These are phyloP conservation scores for Beta lomatogona DNA, from an alignment of 179 eudicot species.

Conservation along the genomic window DNA sequence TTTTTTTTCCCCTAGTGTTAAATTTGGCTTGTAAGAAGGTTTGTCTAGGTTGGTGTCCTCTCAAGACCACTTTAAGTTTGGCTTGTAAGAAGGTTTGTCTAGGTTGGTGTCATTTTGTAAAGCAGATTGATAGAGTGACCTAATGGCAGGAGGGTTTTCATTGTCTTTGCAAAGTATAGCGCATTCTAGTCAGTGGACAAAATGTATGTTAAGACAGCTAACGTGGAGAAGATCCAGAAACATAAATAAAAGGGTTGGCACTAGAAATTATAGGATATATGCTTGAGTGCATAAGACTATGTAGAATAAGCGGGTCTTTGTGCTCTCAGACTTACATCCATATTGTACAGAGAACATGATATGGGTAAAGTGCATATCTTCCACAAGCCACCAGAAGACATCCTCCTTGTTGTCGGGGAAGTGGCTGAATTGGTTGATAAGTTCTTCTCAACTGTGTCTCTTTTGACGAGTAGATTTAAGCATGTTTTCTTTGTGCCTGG, in stretches of 20 bases:
- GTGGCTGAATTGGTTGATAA: slow-evolving; percentile 59
- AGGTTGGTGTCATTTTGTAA: too few species aligned
- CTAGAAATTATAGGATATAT: too few species aligned
- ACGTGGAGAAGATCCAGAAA: slow-evolving; percentile 16
- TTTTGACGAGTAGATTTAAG: slow-evolving; percentile 53
- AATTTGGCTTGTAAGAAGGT: too few species aligned
- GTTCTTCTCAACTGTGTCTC: slow-evolving; percentile 58
- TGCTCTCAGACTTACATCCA: slow-evolving; percentile 68
- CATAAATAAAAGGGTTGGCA: too few species aligned
- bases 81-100: too few species aligned
- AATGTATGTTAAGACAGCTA: slow-evolving; percentile 9
- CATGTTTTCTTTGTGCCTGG: slow-evolving; percentile 70
- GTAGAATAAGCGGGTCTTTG: too few species aligned
- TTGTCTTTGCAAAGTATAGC: slow-evolving; percentile 34
- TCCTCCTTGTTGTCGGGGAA: slow-evolving; percentile 73
- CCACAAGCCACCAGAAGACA: slow-evolving; percentile 41
- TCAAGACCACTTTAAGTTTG: too few species aligned
- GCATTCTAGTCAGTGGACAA: slow-evolving; percentile 26
- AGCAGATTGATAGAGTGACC: slow-evolving; percentile 3
- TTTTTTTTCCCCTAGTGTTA: too few species aligned
- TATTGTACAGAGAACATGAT: slow-evolving; percentile 67
- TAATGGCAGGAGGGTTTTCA: slow-evolving; percentile 37
- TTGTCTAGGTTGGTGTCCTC: too few species aligned
- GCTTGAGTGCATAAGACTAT: too few species aligned
- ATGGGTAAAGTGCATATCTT: too few species aligned